Evolutionary conservation across 306 rosid genomes (phyloP).

Genomic region (Gynostemma pentaphyllum): DNA sequence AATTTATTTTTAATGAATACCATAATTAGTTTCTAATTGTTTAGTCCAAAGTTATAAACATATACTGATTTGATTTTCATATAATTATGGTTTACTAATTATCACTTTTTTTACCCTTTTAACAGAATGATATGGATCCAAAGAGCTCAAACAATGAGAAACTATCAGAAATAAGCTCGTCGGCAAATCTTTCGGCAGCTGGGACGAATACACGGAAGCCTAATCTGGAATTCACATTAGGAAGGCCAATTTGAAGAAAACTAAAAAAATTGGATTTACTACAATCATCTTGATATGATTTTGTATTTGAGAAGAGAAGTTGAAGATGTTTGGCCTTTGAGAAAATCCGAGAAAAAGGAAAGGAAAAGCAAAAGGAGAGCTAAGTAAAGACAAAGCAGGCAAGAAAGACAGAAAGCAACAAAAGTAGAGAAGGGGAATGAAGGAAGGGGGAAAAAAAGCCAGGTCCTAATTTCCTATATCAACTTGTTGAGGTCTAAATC

Average conservation of each 20-base stretch:
- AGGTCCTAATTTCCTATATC: constrained; percentile 8
- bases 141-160: constrained; percentile 53
- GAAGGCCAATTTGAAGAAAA: constrained; percentile 37
- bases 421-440: not conserved
- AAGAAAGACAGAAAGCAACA: constrained; percentile 12
- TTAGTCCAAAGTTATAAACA: too few species aligned
- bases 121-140: constrained; percentile 49
- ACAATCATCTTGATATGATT: constrained; percentile 2
- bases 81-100: too few species aligned
- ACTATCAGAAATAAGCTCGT: constrained; percentile 57
- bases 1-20: too few species aligned
- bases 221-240: constrained; percentile 66
- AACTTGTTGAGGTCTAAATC: constrained; percentile 1
- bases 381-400: constrained; percentile 7
- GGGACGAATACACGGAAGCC: constrained; percentile 42
- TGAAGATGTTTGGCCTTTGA: not conserved
- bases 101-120: not conserved
- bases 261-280: not conserved
- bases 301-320: not conserved
- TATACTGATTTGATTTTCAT: too few species aligned
- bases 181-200: constrained; percentile 26
- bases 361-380: not conserved
- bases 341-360: not conserved
- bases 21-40: too few species aligned
- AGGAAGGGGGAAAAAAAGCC: too few species aligned